Evolutionary conservation across 306 rosid species (phyloP), one percentile per base, ranked within the genome.

Genomic region (Alnus glutinosa): DNA sequence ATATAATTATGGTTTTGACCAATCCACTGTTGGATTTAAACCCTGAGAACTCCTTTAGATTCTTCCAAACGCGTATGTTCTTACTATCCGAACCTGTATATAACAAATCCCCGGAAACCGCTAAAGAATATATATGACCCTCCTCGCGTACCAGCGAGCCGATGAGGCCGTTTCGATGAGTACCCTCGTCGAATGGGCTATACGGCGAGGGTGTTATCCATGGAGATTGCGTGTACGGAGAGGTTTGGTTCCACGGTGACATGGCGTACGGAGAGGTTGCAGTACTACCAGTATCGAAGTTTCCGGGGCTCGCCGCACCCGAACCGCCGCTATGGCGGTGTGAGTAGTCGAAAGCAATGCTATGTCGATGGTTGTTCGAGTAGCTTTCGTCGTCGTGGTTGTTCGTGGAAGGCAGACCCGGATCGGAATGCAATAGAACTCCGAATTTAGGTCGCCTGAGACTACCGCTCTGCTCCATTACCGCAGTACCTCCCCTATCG

Each of bases 51-150:
- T 95, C 99, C 74, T 87, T 91, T 14, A 95, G 61, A 57, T 88
- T 83, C 87, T 83, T 95, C 99, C 99, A 95, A 15, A 95, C 99
- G 39, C 96, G 87, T 16, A 95, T 95, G 83, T 95, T 95, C 77
- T 80, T 91, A 86, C 99, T 91, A 14, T 95, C 98, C 5, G 99
- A 89, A 2, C 99, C 99, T 0, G 99, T 95, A 80, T 90, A 95
- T 23, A 95, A 72, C 73, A 93, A 84, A 64, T 90, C 90, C 0
- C 92, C 92, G 0, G 85, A 83, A 32, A 95, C 92, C 0, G 98
- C 99, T 1, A 95, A 47, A 1, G 99, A 95, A 55, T 95, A 95
- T 11, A 93, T 84, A 55, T 95, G 99, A 0, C 98, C 99, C 42
- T 95, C 93, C 77, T 93, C 91, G 1, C 99, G 86, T 0, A 90